Base-by-base conservation (phyloP, 1,139 yeast genomes). In the Torulaspora globosa region DNA sequence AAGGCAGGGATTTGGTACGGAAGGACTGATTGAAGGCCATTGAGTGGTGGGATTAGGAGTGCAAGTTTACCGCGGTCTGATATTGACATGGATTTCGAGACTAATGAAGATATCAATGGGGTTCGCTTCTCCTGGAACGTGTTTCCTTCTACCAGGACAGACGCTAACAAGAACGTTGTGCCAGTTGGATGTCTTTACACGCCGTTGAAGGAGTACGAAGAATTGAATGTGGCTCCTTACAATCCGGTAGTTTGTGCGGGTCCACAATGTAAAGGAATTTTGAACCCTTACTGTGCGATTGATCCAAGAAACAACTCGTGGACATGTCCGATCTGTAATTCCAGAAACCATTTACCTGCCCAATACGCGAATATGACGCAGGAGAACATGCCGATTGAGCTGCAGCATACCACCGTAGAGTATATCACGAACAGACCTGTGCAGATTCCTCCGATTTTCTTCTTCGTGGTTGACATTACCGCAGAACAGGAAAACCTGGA, bases 131-230 rank as follows among this genome's bases (percentile, higher is more conserved):
- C 96, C 19, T 92, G 97, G 96, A 90, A 87, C 66, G 78, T 80
- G 41, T 74, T 92, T 45, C 98, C 98, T 28, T 82, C 88, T 43
- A 86, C 96, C 45, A 83, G 89, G 60, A 79, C 81, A 43, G 99
- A 92, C 69, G 95, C 97, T 15, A 82, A 82, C 58, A 86, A 94
- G 57, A 84, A 90, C 59, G 96, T 92, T 19, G 94, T 92, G 32
- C 98, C 99, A 14, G 83, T 94, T 28, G 96, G 97, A 33, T 86
- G 96, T 49, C 72, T 92, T 54, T 92, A 90, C 72, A 89, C 97
- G 12, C 99, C 99, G 11, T 76, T 94, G 59, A 80, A 86, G 65
- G 79, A 78, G 49, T 78, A 89, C 58, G 84, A 84, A 50, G 92
- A 84, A 55, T 73, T 90, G 55, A 84, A 92, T 15, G 70, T 85